Evolutionary conservation across 2,329 filamentous ascomycete genomes (phyloP).

Genomic region (Colletotrichum nymphaeae): DNA sequence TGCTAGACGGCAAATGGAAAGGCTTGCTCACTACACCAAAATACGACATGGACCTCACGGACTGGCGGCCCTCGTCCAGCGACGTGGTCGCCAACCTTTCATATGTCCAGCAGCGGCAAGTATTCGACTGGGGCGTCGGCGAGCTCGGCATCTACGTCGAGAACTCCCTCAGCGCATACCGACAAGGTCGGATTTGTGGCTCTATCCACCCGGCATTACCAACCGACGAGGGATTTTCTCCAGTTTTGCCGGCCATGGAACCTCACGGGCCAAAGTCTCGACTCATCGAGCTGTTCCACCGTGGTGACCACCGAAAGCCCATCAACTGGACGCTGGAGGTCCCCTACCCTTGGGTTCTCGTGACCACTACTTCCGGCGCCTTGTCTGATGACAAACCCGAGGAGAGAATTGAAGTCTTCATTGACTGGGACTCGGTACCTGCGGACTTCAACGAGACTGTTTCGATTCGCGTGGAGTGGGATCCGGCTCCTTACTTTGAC

Average conservation of each 20-base stretch:
- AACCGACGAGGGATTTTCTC: constrained; percentile 47
- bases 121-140: constrained; percentile 45
- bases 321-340: constrained; percentile 33
- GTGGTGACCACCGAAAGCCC: constrained; percentile 49
- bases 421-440: constrained; percentile 57
- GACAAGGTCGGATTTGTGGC: constrained; percentile 65
- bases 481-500: constrained; percentile 30
- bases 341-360: constrained; percentile 28
- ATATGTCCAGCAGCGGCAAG: constrained; percentile 57
- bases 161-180: constrained; percentile 62
- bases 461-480: constrained; percentile 10
- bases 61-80: constrained; percentile 49
- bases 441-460: constrained; percentile 40
- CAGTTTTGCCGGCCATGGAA: constrained; percentile 56
- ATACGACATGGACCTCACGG: constrained; percentile 39
- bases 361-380: constrained; percentile 12
- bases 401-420: constrained; percentile 53
- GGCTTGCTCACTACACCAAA: constrained; percentile 67
- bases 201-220: constrained; percentile 53
- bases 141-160: constrained; percentile 65
- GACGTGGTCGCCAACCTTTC: constrained; percentile 61
- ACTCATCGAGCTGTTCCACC: constrained; percentile 61
- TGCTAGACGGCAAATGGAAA: constrained; percentile 61
- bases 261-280: constrained; percentile 56
- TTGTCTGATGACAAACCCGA: constrained; percentile 39